phyloP scores from a whole-genome alignment of 192 early-diverging fungal species.

The Podila epigama region DNA sequence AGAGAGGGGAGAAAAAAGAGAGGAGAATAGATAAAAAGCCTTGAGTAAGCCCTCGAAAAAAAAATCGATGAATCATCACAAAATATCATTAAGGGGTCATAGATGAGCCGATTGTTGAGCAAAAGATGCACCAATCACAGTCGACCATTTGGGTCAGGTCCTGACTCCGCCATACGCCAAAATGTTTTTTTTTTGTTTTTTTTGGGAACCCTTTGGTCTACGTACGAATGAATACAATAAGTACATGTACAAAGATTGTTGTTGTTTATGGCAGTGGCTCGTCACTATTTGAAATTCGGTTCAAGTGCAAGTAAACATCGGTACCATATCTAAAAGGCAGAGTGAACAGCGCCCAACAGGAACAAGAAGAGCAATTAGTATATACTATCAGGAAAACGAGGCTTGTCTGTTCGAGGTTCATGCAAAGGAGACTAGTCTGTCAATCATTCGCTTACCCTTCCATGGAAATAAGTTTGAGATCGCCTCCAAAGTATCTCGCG shows the following conservation, averaged over 20 bases:
- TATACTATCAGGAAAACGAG: background rate
- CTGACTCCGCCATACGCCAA: no score
- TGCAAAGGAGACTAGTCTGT: background rate
- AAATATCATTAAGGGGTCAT: background rate
- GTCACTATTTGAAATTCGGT: conserved; percentile 86
- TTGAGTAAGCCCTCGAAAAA: background rate
- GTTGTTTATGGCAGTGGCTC: conserved; percentile 75
- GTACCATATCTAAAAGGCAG: conserved; percentile 73
- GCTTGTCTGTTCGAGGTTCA: background rate
- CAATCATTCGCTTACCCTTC: conserved; percentile 69
- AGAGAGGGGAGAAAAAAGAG: background rate
- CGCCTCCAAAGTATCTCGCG: conserved; percentile 96
- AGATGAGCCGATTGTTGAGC: background rate
- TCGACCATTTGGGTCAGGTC: no score
- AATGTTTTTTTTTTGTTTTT: no score
- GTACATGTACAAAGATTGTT: background rate
- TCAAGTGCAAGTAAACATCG: conserved; percentile 94
- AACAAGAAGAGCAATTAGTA: background rate
- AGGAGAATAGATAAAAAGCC: background rate
- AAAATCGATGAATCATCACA: conserved; percentile 8
- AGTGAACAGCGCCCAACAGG: background rate
- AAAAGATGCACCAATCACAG: conserved; percentile 1
- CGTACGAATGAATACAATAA: no score
- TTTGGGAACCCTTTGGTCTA: no score
- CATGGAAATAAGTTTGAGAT: conserved; percentile 93